Conservation (phyloP, 2,329 filamentous ascomycete species). For the Colletotrichum echinochloae region DNA sequence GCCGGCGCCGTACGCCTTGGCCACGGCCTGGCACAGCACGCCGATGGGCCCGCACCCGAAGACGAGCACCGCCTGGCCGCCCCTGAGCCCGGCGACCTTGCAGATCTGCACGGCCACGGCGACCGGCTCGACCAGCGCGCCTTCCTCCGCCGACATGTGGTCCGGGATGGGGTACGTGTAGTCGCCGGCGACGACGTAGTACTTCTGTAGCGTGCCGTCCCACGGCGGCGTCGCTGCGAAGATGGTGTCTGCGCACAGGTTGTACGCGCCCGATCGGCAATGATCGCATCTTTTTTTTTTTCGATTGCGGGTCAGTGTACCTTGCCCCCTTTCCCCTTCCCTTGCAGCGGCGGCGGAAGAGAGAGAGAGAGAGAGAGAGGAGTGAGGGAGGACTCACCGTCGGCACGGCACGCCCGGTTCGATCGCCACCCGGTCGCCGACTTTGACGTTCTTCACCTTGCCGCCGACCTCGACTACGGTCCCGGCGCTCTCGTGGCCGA, state of each 20-base stretch:
- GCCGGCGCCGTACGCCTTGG: constrained; percentile 58
- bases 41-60: constrained; percentile 65
- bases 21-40: constrained; percentile 58
- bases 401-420: constrained; percentile 61
- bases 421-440: constrained; percentile 60
- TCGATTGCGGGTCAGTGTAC: constrained; percentile 7
- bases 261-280: constrained; percentile 56
- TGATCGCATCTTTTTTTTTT: constrained; percentile 51
- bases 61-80: constrained; percentile 58
- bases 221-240: constrained; percentile 64
- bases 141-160: constrained; percentile 61
- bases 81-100: constrained; percentile 54
- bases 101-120: constrained; percentile 63
- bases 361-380: rapidly evolving
- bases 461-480: constrained; percentile 55
- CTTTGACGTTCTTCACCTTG: constrained; percentile 55
- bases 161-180: constrained; percentile 60
- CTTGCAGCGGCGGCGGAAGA: background rate
- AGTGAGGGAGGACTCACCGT: constrained; percentile 3
- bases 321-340: background rate
- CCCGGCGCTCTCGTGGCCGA: constrained; percentile 61
- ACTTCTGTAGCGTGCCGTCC: constrained; percentile 62
- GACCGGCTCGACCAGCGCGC: constrained; percentile 64
- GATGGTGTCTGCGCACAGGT: constrained; percentile 56
- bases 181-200: constrained; percentile 59